phyloP scores from a whole-genome alignment of 345 rosid species.

The Mercurialis annua region DNA sequence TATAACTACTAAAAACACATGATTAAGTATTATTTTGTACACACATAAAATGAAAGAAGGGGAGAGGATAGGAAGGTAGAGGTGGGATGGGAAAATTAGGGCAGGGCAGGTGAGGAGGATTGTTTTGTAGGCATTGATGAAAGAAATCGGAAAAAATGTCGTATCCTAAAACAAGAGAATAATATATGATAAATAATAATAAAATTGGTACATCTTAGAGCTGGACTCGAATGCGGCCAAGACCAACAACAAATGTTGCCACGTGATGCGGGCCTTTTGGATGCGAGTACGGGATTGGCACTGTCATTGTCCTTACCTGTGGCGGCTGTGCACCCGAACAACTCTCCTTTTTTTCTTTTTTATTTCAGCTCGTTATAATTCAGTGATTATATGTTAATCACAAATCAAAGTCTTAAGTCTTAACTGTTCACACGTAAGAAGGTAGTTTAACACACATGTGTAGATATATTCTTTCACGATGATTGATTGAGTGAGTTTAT shows the following conservation, averaged over 20 bases:
- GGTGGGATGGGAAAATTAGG: neutral
- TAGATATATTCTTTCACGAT: no score
- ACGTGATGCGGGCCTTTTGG: constrained; percentile 79
- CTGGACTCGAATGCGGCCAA: constrained; percentile 23
- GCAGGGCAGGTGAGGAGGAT: neutral
- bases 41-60: neutral
- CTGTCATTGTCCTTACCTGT: constrained; percentile 72
- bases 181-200: neutral
- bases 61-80: neutral
- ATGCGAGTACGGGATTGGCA: constrained; percentile 54
- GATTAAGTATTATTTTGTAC: no score
- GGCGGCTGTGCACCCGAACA: constrained; percentile 44
- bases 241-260: constrained; percentile 46
- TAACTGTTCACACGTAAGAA: no score
- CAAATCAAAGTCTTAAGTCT: neutral
- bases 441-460: no score
- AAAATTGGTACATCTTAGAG: constrained; percentile 1
- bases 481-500: no score
- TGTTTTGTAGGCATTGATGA: constrained; percentile 16
- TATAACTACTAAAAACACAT: no score
- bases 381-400: neutral
- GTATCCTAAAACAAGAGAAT: constrained; percentile 1
- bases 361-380: neutral
- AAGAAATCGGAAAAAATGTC: constrained; percentile 30
- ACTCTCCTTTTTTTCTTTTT: neutral